phyloP scores from a whole-genome alignment of 805 yeast genomes.

The Starmera caribaea region DNA sequence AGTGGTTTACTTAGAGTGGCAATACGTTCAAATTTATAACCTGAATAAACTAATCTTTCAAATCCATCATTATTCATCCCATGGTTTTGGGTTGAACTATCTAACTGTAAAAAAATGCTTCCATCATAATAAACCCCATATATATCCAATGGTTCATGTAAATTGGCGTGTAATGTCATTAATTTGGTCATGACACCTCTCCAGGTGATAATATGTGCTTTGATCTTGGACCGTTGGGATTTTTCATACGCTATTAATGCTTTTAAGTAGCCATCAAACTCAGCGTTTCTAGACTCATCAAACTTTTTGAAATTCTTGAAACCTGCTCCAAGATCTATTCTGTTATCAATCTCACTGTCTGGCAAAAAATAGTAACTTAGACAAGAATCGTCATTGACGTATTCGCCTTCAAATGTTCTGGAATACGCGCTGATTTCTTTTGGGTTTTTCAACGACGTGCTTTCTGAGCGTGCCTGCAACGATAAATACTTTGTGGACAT shows the following conservation, averaged over 20 bases:
- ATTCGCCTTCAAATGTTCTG: conserved; percentile 46
- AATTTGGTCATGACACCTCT: conserved; percentile 76
- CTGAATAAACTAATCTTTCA: conserved; percentile 45
- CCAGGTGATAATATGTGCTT: conserved; percentile 68
- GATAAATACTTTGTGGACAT: conserved; percentile 8
- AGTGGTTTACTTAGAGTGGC: conserved; percentile 73
- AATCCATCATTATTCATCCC: conserved; percentile 20
- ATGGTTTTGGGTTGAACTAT: conserved; percentile 15
- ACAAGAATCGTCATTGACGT: conserved; percentile 40
- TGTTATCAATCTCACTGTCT: conserved; percentile 53
- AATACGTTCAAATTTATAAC: conserved; percentile 79
- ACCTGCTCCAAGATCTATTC: conserved; percentile 59
- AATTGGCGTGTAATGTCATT: conserved; percentile 55
- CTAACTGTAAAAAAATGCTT: conserved; percentile 51
- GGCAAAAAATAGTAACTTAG: conserved; percentile 77
- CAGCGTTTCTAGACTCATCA: conserved; percentile 47
- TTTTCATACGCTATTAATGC: conserved; percentile 52
- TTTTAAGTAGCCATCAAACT: conserved; percentile 46
- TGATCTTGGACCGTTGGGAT: conserved; percentile 29
- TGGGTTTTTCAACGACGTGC: conserved; percentile 76
- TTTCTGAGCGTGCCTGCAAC: conserved; percentile 38
- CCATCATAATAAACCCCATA: conserved; percentile 68
- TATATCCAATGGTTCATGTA: conserved; percentile 46
- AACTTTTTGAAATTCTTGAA: conserved; percentile 45
- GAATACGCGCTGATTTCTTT: conserved; percentile 68